Base-by-base conservation (phyloP, 495 filamentous ascomycete genomes). In the Penicillium pancosmium region DNA sequence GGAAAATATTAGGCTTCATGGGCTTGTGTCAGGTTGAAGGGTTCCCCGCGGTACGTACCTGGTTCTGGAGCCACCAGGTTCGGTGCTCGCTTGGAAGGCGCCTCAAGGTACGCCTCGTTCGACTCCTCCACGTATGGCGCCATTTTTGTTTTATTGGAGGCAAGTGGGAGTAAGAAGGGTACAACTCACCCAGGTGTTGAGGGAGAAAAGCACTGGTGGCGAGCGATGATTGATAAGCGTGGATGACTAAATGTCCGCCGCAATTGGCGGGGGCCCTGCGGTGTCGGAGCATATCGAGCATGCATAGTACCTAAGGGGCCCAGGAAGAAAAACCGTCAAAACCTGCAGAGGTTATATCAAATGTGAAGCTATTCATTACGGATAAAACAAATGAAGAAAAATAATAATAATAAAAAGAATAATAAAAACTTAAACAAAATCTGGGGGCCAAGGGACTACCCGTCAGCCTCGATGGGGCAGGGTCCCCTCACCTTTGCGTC, bases 1-100 rank as follows among this genome's bases (percentile, higher is more conserved):
- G 5, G 13, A 4, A 51, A 54, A 61, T 57, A 67, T 46, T 40
- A 41, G 19, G 6, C n/a, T 51, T 51, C 10, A 35, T 25, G 5
- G 49, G 11, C 49, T 12, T 16, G 49, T n/a, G n/a, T 11, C 23
- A 15, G 27, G 21, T 11, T 27, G 10, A 35, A 10, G 27, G 19
- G 25, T 56, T 52, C 61, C 55, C 55, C 40, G 65, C 54, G 56
- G 13, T 27, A 64, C 69, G 40, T 77, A 85, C 83, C 91, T 67
- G 94, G 94, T 66, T 97, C 92, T 36, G 93, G 94, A 21, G 94
- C 94, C 56, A 97, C 87, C 52, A 97, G 89, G 51, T 90, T 81
- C 7, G 93, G 91, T 12, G 85, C 83, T 40, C 80, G 75, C 68
- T 90, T 88, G 52, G 90, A 80, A 5, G 88, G 84, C 55, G 88